Evolutionary conservation across 2,329 filamentous ascomycete species (phyloP).

Genomic region (Cladosporium sp.): DNA sequence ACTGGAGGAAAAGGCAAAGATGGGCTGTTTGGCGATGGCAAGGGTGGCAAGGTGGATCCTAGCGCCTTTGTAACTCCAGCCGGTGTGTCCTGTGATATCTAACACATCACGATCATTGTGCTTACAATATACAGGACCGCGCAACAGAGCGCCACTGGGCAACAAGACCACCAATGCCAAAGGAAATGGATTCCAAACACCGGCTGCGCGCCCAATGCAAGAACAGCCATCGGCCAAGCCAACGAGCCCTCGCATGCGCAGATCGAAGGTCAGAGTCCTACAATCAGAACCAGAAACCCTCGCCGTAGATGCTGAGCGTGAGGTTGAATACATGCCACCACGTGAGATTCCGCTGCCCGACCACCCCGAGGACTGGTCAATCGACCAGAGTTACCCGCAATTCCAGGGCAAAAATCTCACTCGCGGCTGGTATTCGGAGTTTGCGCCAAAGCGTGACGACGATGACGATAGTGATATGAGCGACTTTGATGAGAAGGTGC

Average conservation of each 20-base stretch:
- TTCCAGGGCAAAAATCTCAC: constrained; percentile 56
- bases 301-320: constrained; percentile 61
- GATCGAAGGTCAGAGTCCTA: constrained; percentile 61
- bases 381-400: constrained; percentile 31
- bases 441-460: constrained; percentile 44
- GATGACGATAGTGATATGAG: constrained; percentile 64
- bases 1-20: constrained; percentile 59
- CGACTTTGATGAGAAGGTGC: constrained; percentile 60
- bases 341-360: constrained; percentile 53
- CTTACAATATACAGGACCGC: constrained; percentile 51
- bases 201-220: constrained; percentile 55
- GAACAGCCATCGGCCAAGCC: constrained; percentile 51
- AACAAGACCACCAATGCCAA: constrained; percentile 98
- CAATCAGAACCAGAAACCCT: constrained; percentile 51
- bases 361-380: constrained; percentile 34
- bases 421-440: constrained; percentile 52
- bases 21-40: constrained; percentile 52
- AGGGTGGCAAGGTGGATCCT: constrained; percentile 56
- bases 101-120: neutral
- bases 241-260: constrained; percentile 57
- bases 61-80: constrained; percentile 74
- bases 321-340: constrained; percentile 89
- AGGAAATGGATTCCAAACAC: constrained; percentile 65
- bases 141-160: constrained; percentile 77
- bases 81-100: constrained; percentile 54